Percentiles rank a stretch among this genome's conserved stretches.
These are phyloP conservation scores for Blastocystis sp. DNA, from an alignment of 352 stramenopile genomes.

Conservation along the genomic window DNA sequence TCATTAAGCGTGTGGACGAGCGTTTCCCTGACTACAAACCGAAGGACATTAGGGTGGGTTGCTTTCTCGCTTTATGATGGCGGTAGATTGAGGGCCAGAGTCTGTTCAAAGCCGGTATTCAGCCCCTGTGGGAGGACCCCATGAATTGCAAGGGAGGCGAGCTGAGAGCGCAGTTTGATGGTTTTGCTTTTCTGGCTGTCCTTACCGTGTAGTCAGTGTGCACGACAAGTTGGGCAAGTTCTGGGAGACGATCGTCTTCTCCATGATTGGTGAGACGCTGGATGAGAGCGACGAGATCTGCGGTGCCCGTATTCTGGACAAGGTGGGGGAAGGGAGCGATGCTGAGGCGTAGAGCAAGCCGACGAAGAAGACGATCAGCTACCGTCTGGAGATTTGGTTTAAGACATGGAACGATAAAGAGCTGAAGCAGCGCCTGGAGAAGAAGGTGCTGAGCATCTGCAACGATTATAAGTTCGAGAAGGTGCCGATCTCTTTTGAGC, in stretches of 20 bases:
- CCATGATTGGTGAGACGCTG: slow-evolving; percentile 83
- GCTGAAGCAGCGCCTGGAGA: slow-evolving; percentile 67
- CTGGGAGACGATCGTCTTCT: slow-evolving; percentile 84
- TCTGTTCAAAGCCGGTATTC: slow-evolving; percentile 84
- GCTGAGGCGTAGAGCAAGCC: slow-evolving; percentile 61
- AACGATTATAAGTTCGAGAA: slow-evolving; percentile 33
- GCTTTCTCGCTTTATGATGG: not conserved
- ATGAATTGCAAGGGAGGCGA: slow-evolving; percentile 83
- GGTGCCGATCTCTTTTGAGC: slow-evolving; percentile 22
- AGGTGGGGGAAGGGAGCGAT: slow-evolving; percentile 71
- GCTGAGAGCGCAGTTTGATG: slow-evolving; percentile 71
- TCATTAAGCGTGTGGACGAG: slow-evolving; percentile 50
- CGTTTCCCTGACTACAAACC: slow-evolving; percentile 15
- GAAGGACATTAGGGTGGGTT: slow-evolving; percentile 36
- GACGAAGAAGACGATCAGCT: slow-evolving; percentile 63
- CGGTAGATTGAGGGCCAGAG: slow-evolving; percentile 71
- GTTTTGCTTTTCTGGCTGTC: slow-evolving; percentile 29
- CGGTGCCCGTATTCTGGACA: slow-evolving; percentile 84
- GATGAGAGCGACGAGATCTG: slow-evolving; percentile 82
- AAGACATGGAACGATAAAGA: slow-evolving; percentile 68
- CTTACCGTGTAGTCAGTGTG: slow-evolving; percentile 75
- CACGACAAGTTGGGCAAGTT: slow-evolving; percentile 80
- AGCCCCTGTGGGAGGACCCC: slow-evolving; percentile 83
- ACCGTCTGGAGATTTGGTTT: slow-evolving; percentile 72
- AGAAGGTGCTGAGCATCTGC: slow-evolving; percentile 32